These are phyloP conservation scores for Bauhinia variegata DNA, from an alignment of 306 rosid species.

Conservation along the genomic window DNA sequence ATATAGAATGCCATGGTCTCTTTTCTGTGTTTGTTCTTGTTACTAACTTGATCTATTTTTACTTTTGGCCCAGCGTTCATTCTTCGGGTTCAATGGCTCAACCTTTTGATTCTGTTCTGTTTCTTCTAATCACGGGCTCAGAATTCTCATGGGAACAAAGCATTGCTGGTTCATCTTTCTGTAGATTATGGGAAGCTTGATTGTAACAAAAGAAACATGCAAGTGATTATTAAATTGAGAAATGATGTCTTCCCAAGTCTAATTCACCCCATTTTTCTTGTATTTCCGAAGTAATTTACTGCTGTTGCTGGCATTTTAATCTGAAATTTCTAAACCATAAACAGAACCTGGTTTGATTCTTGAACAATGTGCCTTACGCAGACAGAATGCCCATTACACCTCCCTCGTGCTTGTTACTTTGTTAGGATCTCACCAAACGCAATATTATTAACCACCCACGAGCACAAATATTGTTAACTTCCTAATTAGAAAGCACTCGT, in stretches of 20 bases:
- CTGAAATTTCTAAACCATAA: conserved; percentile 2
- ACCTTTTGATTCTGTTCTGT: conserved; percentile 61
- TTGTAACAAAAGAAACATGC: conserved; percentile 30
- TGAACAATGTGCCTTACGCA: neutral
- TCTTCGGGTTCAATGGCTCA: conserved; percentile 87
- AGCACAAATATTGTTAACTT: too few species aligned
- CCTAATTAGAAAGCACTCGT: too few species aligned
- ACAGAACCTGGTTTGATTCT: too few species aligned
- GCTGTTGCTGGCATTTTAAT: conserved; percentile 19
- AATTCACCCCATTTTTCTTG: neutral
- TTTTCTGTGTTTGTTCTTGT: conserved; percentile 10
- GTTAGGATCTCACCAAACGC: too few species aligned
- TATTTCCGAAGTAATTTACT: conserved; percentile 20
- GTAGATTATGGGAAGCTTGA: conserved; percentile 14
- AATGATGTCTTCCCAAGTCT: conserved; percentile 10
- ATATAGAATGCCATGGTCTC: neutral
- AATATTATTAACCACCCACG: too few species aligned
- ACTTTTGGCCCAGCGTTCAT: conserved; percentile 66
- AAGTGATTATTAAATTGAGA: conserved; percentile 27
- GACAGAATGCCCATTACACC: neutral
- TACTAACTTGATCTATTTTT: conserved; percentile 18
- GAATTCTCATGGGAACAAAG: conserved; percentile 15
- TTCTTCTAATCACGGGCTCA: conserved; percentile 5
- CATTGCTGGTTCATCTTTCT: conserved; percentile 24
- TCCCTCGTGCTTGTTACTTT: too few species aligned